Evolutionary conservation across 305 asterid genomes (phyloP).

Genomic region (Fraxinus sp.): DNA sequence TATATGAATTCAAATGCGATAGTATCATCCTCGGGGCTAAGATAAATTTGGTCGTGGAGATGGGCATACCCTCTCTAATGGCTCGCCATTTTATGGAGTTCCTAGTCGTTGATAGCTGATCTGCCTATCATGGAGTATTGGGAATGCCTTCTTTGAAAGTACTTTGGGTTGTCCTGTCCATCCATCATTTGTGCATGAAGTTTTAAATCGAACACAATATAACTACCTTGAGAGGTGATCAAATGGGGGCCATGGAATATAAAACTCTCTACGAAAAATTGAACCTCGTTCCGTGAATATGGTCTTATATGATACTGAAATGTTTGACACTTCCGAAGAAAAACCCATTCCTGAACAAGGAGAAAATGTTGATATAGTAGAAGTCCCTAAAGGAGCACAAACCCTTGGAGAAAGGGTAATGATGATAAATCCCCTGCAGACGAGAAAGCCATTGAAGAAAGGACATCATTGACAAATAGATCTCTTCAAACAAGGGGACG

Average conservation of each 20-base stretch:
- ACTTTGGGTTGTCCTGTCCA: too few species aligned
- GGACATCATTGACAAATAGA: neutral
- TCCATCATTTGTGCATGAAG: too few species aligned
- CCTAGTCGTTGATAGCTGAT: neutral
- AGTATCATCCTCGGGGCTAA: too few species aligned
- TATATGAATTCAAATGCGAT: too few species aligned
- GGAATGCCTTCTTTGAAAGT: too few species aligned
- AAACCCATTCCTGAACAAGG: neutral
- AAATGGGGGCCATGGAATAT: neutral
- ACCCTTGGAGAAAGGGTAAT: neutral
- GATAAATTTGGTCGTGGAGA: neutral
- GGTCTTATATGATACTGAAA: neutral
- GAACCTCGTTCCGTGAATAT: neutral
- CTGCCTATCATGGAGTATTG: neutral
- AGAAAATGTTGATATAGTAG: neutral
- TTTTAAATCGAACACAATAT: too few species aligned
- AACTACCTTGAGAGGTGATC: too few species aligned
- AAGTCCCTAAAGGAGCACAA: neutral
- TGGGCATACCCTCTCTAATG: neutral
- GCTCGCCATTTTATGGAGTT: neutral
- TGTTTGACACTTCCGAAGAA: neutral
- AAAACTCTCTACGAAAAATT: neutral
- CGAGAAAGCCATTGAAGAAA: neutral
- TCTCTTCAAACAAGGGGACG: neutral
- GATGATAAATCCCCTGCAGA: neutral